Base-by-base conservation (phyloP, 305 asterid genomes). In the Caryopteris hybrid region DNA sequence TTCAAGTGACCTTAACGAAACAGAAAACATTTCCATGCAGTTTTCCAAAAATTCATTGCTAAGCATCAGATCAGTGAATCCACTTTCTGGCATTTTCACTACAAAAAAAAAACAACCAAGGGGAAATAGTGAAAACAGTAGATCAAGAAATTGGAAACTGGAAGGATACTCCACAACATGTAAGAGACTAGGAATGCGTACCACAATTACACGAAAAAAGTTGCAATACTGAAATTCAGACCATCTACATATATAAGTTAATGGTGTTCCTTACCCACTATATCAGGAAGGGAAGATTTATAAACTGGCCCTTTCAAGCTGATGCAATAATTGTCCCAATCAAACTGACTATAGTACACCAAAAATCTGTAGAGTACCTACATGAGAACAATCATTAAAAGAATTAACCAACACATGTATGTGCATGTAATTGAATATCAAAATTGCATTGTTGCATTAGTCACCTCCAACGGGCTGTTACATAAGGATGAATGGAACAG, bases 321-420 rank as follows among this genome's bases (percentile, higher is more conserved):
- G 79, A 91, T 68, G 66, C 95, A 85, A 56, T 81, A 84, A 63
- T 79, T 85, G 31, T 91, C 97, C 97, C 97, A 91, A 71, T 91
- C 96, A 64, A 88, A 91, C 69, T 79, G 84, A 80, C 95, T 81
- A 66, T 77, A 91, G 81, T 80, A 87, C 67, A 85, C 88, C 85
- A 91, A 76, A 70, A 91, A 91, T 48, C 68, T 84, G 71, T 85
- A 81, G 14, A 91, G 92, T 62, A 85, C 96, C 97, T 88, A 68
- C 41, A 69, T 16, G 21, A 20, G 69, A 46, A 34, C 39, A 50
- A 63, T 54, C 52, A 67, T 31, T 50, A 55, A n/a, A 36, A 13
- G 66, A 71, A 56, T 62, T 45, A 60, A 65, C 22, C 38, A 66
- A 64, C 18, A 43, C 27, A 71, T 29, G 46, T 60, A 29, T 45